Evolutionary conservation across 768 basidiomycete species (phyloP), one percentile per base, ranked within the genome.

Genomic region (Boletus insuetus): DNA sequence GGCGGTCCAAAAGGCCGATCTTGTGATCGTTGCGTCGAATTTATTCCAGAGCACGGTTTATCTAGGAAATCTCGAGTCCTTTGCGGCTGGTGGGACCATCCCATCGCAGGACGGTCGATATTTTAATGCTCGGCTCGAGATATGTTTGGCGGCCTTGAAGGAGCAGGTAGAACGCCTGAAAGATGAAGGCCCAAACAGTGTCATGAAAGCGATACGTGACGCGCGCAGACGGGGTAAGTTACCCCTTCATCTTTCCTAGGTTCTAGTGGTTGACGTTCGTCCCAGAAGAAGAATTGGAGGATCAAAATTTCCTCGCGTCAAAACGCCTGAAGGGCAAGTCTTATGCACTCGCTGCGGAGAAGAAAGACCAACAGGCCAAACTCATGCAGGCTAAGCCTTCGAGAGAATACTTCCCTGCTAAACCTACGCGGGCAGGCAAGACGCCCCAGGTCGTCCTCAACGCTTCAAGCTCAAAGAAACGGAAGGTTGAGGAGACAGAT

Each of bases 61-160:
- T 62, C 75, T 87, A 6, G 82, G 81, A n/a, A 90, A 89, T 64
- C 80, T 94, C 11, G 83, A 85, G 58, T 73, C 83, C 3, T 79
- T 94, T 41, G 82, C 85, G 4, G 88, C 79, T 7, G 85, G 78
- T 9, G 85, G 87, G 3, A 72, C 82, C 17, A 76, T 94, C 35
- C 91, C 92, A 2, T 72, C 74, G n/a, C 82, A 84, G 34, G 89
- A 92, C 34, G 92, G 92, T 13, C 84, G 95, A 19, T 93, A 93
- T 74, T 97, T 95, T 78, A 86, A 89, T 49, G 86, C 87, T n/a
- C 82, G 88, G 31, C 76, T 96, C 20, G 84, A 89, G 19, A 79
- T 82, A 41, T 77, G 81, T 22, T 72, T 89, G 48, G 74, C 73
- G 10, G 74, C 80, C 1, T 73, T 96, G 37, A 76, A 77, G 62